Evolutionary conservation across 257 asterid genomes (phyloP).

Genomic region (Euphrasia confusa): DNA sequence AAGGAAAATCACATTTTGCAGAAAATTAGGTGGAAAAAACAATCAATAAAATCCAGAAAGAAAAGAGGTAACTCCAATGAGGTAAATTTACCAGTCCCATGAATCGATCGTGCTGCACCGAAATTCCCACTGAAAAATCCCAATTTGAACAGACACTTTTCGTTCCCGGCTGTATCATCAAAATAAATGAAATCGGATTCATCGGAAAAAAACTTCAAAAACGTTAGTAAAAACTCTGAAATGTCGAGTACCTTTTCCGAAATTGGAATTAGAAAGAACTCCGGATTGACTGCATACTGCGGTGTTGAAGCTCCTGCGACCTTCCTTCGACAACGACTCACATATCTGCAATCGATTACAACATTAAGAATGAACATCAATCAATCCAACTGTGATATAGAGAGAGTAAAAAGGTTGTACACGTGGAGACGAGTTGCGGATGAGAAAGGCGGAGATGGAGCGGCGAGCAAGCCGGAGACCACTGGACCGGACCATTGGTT

Average conservation of each 20-base stretch:
- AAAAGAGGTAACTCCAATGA: not conserved
- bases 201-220: not conserved
- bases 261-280: slow-evolving; percentile 28
- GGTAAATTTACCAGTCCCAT: slow-evolving; percentile 53
- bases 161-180: slow-evolving; percentile 35
- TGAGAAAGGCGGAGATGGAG: slow-evolving; percentile 27
- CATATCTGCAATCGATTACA: slow-evolving; percentile 31
- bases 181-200: slow-evolving; percentile 14
- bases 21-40: not conserved
- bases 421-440: slow-evolving; percentile 19
- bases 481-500: slow-evolving; percentile 40
- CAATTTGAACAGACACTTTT: slow-evolving; percentile 36
- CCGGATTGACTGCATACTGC: slow-evolving; percentile 31
- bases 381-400: not conserved
- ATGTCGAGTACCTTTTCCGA: slow-evolving; percentile 37
- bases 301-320: slow-evolving; percentile 50
- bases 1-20: no score
- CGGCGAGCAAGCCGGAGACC: slow-evolving; percentile 41
- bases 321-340: slow-evolving; percentile 37
- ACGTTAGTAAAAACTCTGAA: not conserved
- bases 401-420: slow-evolving; percentile 19
- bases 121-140: slow-evolving; percentile 32
- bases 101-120: slow-evolving; percentile 54
- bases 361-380: not conserved
- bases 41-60: not conserved